These are phyloP conservation scores for Potentilla sterilis DNA, from an alignment of 306 rosid species.

Conservation along the genomic window DNA sequence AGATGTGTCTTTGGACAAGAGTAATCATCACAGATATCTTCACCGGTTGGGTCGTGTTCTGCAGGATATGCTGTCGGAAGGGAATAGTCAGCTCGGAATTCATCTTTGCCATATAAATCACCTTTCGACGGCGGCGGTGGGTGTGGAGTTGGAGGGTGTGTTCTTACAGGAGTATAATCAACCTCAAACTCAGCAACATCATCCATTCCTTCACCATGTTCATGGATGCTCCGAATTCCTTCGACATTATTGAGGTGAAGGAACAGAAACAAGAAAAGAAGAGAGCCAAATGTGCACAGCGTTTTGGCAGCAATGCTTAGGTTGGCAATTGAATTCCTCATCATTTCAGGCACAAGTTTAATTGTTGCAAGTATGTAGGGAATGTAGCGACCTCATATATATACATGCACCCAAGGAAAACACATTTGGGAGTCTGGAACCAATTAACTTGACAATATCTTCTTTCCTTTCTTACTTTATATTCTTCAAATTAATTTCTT, in stretches of 20 bases:
- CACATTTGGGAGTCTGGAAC: background rate
- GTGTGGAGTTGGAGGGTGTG: background rate
- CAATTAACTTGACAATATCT: background rate
- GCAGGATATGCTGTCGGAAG: background rate
- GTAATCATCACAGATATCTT: background rate
- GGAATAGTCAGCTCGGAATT: background rate
- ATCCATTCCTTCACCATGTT: background rate
- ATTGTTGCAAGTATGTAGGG: background rate
- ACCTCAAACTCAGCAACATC: background rate
- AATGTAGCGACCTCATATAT: background rate
- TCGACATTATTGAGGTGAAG: constrained; percentile 2
- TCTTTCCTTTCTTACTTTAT: background rate
- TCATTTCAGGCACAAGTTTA: constrained; percentile 4
- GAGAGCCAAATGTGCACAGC: background rate
- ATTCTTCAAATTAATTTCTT: background rate
- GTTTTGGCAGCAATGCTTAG: background rate
- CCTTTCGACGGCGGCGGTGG: background rate
- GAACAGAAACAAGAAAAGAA: constrained; percentile 1
- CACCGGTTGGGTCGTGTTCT: background rate
- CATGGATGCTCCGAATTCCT: background rate
- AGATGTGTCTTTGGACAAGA: background rate
- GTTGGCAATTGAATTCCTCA: constrained; percentile 1
- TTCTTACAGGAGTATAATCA: constrained; percentile 1
- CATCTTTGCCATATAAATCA: background rate
- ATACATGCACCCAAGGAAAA: background rate